Conservation (phyloP, 495 filamentous ascomycete species). For the Xylaria curta region DNA sequence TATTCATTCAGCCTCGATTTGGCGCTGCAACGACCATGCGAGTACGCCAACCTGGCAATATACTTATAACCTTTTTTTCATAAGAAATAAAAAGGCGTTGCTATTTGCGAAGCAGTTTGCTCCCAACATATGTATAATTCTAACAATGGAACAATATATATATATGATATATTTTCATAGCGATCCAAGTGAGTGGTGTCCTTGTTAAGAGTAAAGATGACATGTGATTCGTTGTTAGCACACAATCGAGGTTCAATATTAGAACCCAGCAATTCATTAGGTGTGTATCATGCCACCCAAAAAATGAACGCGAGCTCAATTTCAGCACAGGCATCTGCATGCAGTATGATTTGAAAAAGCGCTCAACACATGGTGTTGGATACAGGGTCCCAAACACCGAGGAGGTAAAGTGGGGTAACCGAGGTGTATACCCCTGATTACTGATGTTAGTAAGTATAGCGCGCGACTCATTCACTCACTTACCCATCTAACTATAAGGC, state of each 20-base stretch:
- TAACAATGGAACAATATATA: neutral
- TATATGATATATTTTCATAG: too few relatives aligned
- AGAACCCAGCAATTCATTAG: neutral
- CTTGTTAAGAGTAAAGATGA: too few relatives aligned
- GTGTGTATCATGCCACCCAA: neutral
- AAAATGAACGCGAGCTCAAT: neutral
- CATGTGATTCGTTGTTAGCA: conserved; percentile 1
- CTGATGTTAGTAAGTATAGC: neutral
- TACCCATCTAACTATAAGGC: neutral
- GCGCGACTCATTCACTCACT: neutral
- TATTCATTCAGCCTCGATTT: neutral
- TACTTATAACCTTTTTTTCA: too few relatives aligned
- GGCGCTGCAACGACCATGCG: neutral
- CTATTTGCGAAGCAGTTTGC: too few relatives aligned
- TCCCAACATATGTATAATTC: neutral
- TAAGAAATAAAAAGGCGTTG: too few relatives aligned
- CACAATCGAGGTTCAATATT: too few relatives aligned
- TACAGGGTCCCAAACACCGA: neutral
- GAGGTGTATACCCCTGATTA: conserved; percentile 1
- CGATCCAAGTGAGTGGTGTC: too few relatives aligned
- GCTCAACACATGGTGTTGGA: neutral
- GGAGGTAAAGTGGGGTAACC: conserved; percentile 5
- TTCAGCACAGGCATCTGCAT: too few relatives aligned
- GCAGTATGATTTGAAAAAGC: too few relatives aligned
- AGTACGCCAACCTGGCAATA: neutral